Evolutionary conservation across 345 rosid genomes (phyloP).

Genomic region (Populus pruinosa): DNA sequence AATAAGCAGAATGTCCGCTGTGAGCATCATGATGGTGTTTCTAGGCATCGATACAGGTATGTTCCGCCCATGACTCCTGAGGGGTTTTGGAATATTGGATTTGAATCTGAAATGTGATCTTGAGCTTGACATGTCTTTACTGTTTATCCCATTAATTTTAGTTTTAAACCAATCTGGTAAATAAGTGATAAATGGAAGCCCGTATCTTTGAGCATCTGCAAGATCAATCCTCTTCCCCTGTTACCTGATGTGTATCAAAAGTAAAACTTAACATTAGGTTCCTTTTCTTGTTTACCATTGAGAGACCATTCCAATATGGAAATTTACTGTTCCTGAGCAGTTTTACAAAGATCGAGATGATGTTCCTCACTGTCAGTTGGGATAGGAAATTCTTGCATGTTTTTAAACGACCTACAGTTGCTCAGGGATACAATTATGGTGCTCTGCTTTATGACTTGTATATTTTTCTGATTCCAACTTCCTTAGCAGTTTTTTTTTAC

Average conservation of each 20-base stretch:
- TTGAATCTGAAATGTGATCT: slow-evolving; percentile 83
- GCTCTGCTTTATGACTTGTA: too few relatives aligned
- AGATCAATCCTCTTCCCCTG: background rate
- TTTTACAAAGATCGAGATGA: too few relatives aligned
- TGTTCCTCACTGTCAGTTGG: too few relatives aligned
- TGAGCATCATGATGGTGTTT: slow-evolving; percentile 91
- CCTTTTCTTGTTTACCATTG: background rate
- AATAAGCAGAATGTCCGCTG: slow-evolving; percentile 46
- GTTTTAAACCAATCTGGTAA: background rate
- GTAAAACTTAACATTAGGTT: background rate
- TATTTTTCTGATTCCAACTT: background rate
- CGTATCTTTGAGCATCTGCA: background rate
- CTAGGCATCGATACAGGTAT: slow-evolving; percentile 83
- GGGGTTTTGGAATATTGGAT: slow-evolving; percentile 95
- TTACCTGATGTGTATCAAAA: background rate
- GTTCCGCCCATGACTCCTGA: slow-evolving; percentile 89
- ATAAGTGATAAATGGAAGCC: background rate
- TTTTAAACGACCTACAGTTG: too few relatives aligned
- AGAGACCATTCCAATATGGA: background rate
- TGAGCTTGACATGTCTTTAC: background rate
- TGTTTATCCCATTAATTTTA: background rate
- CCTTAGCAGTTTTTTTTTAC: too few relatives aligned
- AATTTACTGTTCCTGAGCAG: background rate
- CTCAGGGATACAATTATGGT: too few relatives aligned
- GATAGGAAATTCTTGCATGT: too few relatives aligned